phyloP scores from a whole-genome alignment of 805 yeast species.

The Candida glaebosa region DNA sequence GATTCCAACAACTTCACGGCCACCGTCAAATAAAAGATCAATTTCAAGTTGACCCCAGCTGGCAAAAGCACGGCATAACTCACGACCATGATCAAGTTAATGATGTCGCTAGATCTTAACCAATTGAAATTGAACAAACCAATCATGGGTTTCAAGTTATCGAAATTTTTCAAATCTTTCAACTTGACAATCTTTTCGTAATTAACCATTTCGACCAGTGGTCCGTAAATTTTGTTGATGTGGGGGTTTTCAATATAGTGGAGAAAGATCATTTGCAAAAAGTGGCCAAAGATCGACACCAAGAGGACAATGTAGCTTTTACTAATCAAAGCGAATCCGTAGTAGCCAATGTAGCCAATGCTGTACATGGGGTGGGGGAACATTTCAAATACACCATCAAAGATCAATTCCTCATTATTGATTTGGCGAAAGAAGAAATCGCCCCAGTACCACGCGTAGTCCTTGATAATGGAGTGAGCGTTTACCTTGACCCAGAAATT shows the following conservation, averaged over 20 bases:
- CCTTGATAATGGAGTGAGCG: constrained; percentile 85
- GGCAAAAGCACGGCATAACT: constrained; percentile 44
- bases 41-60: constrained; percentile 17
- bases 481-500: constrained; percentile 83
- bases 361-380: constrained; percentile 94
- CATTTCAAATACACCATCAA: constrained; percentile 86
- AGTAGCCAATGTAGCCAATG: constrained; percentile 83
- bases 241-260: constrained; percentile 81
- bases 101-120: constrained; percentile 61
- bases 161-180: constrained; percentile 44
- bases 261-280: constrained; percentile 70
- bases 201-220: constrained; percentile 38
- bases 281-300: constrained; percentile 72
- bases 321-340: constrained; percentile 76
- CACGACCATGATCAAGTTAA: constrained; percentile 42
- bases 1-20: constrained; percentile 49
- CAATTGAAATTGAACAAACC: constrained; percentile 61
- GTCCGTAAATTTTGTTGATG: constrained; percentile 72
- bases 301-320: constrained; percentile 67
- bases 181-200: constrained; percentile 40
- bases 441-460: constrained; percentile 95
- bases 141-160: constrained; percentile 49
- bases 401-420: constrained; percentile 61
- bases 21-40: constrained; percentile 39
- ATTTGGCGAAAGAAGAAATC: constrained; percentile 79